Conservation (phyloP, 352 stramenopile species). For the Phytopythium delawarense region DNA sequence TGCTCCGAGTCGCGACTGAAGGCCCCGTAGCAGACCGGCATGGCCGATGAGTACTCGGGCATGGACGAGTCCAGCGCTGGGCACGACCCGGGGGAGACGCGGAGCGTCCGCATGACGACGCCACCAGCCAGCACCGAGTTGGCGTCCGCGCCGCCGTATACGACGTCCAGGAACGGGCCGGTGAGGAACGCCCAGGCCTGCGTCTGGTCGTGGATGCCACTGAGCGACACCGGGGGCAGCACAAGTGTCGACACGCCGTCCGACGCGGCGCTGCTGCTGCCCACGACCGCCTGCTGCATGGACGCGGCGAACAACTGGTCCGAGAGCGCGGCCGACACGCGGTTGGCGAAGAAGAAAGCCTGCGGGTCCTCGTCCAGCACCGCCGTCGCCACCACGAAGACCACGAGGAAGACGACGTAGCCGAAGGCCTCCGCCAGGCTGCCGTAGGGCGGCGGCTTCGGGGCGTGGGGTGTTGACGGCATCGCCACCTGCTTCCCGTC, state of each 20-base stretch:
- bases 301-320: conserved; percentile 42
- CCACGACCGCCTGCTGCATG: conserved; percentile 6
- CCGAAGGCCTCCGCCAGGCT: conserved; percentile 43
- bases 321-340: conserved; percentile 39
- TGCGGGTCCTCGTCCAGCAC: conserved; percentile 42
- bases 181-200: conserved; percentile 67
- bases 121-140: conserved; percentile 52
- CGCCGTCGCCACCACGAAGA: conserved; percentile 50
- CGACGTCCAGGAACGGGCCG: conserved; percentile 48
- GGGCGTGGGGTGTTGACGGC: neutral
- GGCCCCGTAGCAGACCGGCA: conserved; percentile 58
- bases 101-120: conserved; percentile 50
- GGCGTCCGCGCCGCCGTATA: conserved; percentile 31
- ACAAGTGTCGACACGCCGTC: conserved; percentile 12
- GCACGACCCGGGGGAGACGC: conserved; percentile 51
- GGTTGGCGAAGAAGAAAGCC: conserved; percentile 65
- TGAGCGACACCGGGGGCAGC: conserved; percentile 37
- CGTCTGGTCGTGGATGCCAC: conserved; percentile 44
- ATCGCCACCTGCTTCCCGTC: neutral
- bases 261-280: neutral
- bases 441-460: conserved; percentile 37
- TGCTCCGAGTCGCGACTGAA: conserved; percentile 36
- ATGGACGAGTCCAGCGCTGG: conserved; percentile 34
- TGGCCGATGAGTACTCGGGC: conserved; percentile 53
- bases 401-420: conserved; percentile 48